Evolutionary conservation across 352 stramenopile species (phyloP).

Genomic region (Pythium graminicola): DNA sequence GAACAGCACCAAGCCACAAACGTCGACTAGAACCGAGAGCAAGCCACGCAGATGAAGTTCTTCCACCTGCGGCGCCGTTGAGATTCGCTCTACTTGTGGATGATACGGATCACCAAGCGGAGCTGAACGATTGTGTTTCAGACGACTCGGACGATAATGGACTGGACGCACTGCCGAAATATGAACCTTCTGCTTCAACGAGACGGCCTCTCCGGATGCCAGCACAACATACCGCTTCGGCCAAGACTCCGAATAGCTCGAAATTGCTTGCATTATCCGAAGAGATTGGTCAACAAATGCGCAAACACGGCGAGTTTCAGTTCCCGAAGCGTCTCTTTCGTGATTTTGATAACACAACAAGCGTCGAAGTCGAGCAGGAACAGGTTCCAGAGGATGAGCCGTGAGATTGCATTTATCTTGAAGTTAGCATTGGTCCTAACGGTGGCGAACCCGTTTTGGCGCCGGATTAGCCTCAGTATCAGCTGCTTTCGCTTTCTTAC

Average conservation of each 20-base stretch:
- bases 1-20: background rate
- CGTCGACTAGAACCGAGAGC: conserved; percentile 3
- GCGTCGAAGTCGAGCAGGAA: background rate
- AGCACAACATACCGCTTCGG: background rate
- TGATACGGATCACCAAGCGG: too few relatives aligned
- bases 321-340: conserved; percentile 31
- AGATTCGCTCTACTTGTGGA: conserved; percentile 8
- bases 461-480: background rate
- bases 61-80: conserved; percentile 15
- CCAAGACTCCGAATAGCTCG: background rate
- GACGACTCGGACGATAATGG: conserved; percentile 25
- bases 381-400: conserved; percentile 13
- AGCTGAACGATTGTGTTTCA: conserved; percentile 14
- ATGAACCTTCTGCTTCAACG: background rate
- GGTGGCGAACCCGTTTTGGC: background rate
- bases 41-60: conserved; percentile 8
- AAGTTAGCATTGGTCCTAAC: background rate
- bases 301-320: conserved; percentile 30
- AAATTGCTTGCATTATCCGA: conserved; percentile 20
- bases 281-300: conserved; percentile 26
- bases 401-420: background rate
- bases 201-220: background rate
- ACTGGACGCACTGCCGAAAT: conserved; percentile 14
- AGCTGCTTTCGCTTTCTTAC: conserved; percentile 3
- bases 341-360: background rate